These are phyloP conservation scores for Blastobotrys parvus DNA, from an alignment of 805 yeast genomes.

Conservation along the genomic window DNA sequence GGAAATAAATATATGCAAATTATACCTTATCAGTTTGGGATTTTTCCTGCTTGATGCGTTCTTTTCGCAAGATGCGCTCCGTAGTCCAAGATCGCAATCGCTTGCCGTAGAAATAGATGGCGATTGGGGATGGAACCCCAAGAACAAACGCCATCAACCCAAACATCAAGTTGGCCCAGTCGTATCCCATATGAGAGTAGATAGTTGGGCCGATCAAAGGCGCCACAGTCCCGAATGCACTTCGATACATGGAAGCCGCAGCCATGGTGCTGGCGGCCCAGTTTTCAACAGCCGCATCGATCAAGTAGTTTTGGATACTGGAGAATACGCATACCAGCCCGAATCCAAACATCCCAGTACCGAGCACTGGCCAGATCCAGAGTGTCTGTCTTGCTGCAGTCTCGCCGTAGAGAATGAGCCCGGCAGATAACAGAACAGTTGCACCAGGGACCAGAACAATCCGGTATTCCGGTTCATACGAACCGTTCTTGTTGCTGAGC, in stretches of 20 bases:
- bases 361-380: conserved; percentile 59
- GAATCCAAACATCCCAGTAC: conserved; percentile 51
- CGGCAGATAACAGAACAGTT: conserved; percentile 48
- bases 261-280: conserved; percentile 64
- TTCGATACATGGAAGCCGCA: conserved; percentile 60
- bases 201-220: conserved; percentile 56
- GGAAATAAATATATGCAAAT: too few relatives aligned
- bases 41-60: neutral
- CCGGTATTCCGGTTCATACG: conserved; percentile 56
- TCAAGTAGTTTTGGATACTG: conserved; percentile 57
- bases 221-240: conserved; percentile 59
- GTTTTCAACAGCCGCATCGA: conserved; percentile 54
- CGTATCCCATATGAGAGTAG: conserved; percentile 51
- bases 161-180: conserved; percentile 64
- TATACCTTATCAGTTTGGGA: neutral
- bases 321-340: conserved; percentile 59
- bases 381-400: conserved; percentile 46
- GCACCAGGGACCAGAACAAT: conserved; percentile 40
- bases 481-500: conserved; percentile 37
- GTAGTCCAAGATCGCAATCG: conserved; percentile 52
- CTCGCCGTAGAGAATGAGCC: conserved; percentile 69
- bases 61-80: conserved; percentile 9
- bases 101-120: conserved; percentile 50
- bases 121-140: conserved; percentile 59
- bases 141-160: conserved; percentile 48